Evolutionary conservation across 371 early-diverging fungal species (phyloP), one percentile per base, ranked within the genome.

Genomic region (Mucor plumbeus): DNA sequence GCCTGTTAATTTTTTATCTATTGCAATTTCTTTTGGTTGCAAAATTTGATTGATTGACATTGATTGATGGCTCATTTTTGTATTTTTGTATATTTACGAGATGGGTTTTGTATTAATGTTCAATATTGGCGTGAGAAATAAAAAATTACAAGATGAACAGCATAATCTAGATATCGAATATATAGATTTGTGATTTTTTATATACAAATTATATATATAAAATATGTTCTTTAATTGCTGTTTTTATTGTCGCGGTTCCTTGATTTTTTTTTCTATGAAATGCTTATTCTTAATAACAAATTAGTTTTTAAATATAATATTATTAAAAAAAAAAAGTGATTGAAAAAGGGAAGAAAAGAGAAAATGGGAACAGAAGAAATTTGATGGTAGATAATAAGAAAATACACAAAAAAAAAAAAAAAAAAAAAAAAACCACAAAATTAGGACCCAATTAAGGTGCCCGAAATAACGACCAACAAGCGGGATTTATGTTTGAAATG

Each of bases 21-120:
- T 41, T 47, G 40, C 19, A 31, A 50, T 50, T 15, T 50, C 58
- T 59, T 53, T 50, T 50, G 61, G 57, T 50, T 68, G 69, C 11
- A 72, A 35, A 5, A 74, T 75, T 59, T 72, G 66, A 26, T 69
- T 69, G 55, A 75, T 72, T 48, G 75, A 75, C 75, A 75, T 75
- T n/a, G 75, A 63, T 72, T 67, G 69, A 26, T 64, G 64, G 19
- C 69, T 61, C 75, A 75, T 75, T 10, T 39, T 64, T 50, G 21
- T 21, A 38, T 54, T 26, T 47, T 54, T 54, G 19, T 38, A 61
- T 55, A 1, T 38, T 38, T 26, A 3, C 26, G 26, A 26, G 26
- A 3, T 26, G 26, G 26, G 58, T 33, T 15, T 21, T 43, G 40
- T 38, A 35, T 33, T 61, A 8, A 14, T 43, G 19, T 64, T 57